Conservation (phyloP, 2,329 filamentous ascomycete species). For the Verticillium tricorpus region DNA sequence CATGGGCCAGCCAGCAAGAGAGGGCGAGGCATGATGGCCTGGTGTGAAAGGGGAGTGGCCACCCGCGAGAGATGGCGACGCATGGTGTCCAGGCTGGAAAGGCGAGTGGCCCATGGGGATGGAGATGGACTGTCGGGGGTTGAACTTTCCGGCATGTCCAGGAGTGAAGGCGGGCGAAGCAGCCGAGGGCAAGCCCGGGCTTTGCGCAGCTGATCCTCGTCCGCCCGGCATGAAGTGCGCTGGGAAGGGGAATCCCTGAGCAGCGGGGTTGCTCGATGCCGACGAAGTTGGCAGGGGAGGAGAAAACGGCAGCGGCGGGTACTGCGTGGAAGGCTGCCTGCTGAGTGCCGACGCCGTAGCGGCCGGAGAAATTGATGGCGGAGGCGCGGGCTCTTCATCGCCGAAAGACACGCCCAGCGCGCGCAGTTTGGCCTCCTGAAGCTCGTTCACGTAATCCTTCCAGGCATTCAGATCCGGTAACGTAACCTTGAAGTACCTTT, state of each 20-base stretch:
- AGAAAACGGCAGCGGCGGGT: slow-evolving; percentile 74
- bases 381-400: slow-evolving; percentile 62
- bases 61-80: slow-evolving; percentile 47
- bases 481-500: slow-evolving; percentile 54
- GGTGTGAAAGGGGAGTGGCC: slow-evolving; percentile 65
- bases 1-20: slow-evolving; percentile 53
- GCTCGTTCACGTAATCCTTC: slow-evolving; percentile 74
- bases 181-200: slow-evolving; percentile 59
- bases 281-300: slow-evolving; percentile 79
- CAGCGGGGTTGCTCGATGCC: slow-evolving; percentile 62
- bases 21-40: slow-evolving; percentile 48
- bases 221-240: slow-evolving; percentile 56
- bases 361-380: slow-evolving; percentile 62
- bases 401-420: slow-evolving; percentile 83
- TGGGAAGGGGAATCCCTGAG: slow-evolving; percentile 53
- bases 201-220: slow-evolving; percentile 52
- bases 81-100: slow-evolving; percentile 59
- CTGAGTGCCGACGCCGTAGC: slow-evolving; percentile 49
- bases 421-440: slow-evolving; percentile 88
- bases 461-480: slow-evolving; percentile 67
- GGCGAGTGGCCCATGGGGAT: slow-evolving; percentile 60
- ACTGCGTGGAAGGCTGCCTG: slow-evolving; percentile 67
- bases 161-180: slow-evolving; percentile 70
- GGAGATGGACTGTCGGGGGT: slow-evolving; percentile 68
- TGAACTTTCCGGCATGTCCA: slow-evolving; percentile 53